Conservation (phyloP, 2,329 filamentous ascomycete species). For the Byssoonygena ceratinophila region DNA sequence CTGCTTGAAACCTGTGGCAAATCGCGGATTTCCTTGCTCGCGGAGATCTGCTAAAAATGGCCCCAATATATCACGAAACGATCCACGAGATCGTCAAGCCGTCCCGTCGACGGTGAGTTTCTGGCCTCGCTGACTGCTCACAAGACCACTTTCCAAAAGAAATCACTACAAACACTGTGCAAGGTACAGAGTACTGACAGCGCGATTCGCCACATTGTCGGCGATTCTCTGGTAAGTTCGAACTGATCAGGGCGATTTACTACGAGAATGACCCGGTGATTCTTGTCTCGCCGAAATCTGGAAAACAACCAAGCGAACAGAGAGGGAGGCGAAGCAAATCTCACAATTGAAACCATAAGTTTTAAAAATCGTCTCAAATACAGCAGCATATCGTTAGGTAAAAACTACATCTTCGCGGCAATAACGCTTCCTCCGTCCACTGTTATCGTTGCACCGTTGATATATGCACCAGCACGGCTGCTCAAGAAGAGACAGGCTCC, state of each 20-base stretch:
- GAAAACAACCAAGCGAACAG: too few species aligned
- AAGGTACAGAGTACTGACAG: neutral
- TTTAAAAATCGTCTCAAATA: too few species aligned
- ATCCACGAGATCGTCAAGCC: neutral
- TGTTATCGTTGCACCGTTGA: slow-evolving; percentile 55
- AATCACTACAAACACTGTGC: too few species aligned
- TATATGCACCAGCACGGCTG: slow-evolving; percentile 55
- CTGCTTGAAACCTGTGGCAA: neutral
- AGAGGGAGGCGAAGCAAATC: too few species aligned
- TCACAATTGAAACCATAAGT: too few species aligned
- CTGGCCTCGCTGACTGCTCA: neutral
- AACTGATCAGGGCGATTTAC: too few species aligned
- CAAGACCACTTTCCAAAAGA: neutral
- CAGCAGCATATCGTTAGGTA: neutral
- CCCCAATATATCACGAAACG: neutral
- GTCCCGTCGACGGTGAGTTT: neutral
- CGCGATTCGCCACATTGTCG: neutral
- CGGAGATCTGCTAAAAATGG: neutral
- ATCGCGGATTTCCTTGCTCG: neutral
- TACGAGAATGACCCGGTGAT: too few species aligned
- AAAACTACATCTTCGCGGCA: slow-evolving; percentile 31
- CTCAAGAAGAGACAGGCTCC: slow-evolving; percentile 61
- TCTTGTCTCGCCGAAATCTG: too few species aligned
- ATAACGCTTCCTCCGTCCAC: slow-evolving; percentile 48
- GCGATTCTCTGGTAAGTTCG: neutral